These are phyloP conservation scores for Chimonanthus salicifolius DNA, from an alignment of 164 flowering plant genomes.

Conservation along the genomic window DNA sequence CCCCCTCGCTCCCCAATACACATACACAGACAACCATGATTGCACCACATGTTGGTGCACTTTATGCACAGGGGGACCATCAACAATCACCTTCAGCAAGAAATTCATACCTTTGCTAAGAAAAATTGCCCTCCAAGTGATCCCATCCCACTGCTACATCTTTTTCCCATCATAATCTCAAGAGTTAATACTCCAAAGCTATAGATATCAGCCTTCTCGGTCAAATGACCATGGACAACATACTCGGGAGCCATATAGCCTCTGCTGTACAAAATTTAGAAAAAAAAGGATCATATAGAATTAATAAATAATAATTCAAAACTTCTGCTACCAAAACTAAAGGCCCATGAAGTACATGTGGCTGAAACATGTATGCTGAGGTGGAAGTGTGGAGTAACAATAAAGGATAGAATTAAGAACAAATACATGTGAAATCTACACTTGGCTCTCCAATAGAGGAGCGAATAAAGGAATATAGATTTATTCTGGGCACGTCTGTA, in stretches of 20 bases:
- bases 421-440: no score
- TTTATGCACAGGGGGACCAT: neutral
- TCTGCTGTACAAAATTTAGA: slow-evolving; percentile 18
- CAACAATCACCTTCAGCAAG: neutral
- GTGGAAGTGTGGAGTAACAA: no score
- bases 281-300: no score
- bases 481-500: no score
- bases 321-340: no score
- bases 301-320: no score
- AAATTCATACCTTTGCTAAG: neutral
- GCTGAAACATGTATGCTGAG: no score
- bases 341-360: no score
- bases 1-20: no score
- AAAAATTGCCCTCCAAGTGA: neutral
- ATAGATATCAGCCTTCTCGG: slow-evolving; percentile 60
- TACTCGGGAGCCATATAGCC: slow-evolving; percentile 76
- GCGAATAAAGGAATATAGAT: no score
- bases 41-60: neutral
- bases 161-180: slow-evolving; percentile 2
- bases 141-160: neutral
- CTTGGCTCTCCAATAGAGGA: neutral
- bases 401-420: no score
- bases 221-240: slow-evolving; percentile 43
- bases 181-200: slow-evolving; percentile 52
- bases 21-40: neutral